phyloP scores from a whole-genome alignment of 1,284 basidiomycete genomes.

The Boletus holoroseus region DNA sequence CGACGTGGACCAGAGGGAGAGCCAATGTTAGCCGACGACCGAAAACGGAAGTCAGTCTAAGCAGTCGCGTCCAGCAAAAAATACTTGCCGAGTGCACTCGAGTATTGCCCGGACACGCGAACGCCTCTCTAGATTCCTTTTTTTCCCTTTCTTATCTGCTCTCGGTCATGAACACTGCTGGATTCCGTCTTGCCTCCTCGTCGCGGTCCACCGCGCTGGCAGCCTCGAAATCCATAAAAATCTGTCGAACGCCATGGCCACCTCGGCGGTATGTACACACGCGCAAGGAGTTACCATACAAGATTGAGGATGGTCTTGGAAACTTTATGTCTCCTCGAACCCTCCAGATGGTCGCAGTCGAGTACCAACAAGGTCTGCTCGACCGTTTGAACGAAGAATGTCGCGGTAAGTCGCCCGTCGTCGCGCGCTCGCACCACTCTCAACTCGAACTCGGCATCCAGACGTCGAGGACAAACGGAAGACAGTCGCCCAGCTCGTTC shows the following conservation, averaged over 20 bases:
- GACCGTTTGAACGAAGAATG: slow-evolving; percentile 70
- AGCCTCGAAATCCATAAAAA: slow-evolving; percentile 14
- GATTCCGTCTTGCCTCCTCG: slow-evolving; percentile 26
- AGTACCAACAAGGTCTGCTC: slow-evolving; percentile 79
- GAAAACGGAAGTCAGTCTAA: slow-evolving; percentile 15
- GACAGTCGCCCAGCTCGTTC: slow-evolving; percentile 71
- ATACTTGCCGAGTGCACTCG: background rate
- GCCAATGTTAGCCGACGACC: background rate
- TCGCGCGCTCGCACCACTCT: slow-evolving; percentile 5
- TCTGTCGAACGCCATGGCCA: slow-evolving; percentile 13
- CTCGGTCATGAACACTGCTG: slow-evolving; percentile 25
- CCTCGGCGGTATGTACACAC: slow-evolving; percentile 47
- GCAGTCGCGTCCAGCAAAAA: slow-evolving; percentile 13
- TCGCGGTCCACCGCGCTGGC: slow-evolving; percentile 17
- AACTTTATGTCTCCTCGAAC: slow-evolving; percentile 67
- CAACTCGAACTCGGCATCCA: slow-evolving; percentile 25
- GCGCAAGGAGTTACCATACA: slow-evolving; percentile 56
- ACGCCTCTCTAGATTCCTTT: background rate
- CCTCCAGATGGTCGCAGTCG: slow-evolving; percentile 63
- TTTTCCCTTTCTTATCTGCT: background rate
- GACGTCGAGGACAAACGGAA: slow-evolving; percentile 57
- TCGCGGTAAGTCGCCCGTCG: slow-evolving; percentile 46
- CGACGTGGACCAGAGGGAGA: slow-evolving; percentile 25
- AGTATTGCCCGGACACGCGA: background rate
- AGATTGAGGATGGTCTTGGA: slow-evolving; percentile 63